A percentile compares a stretch with the other conserved stretches of the same genome.
phyloP scores from a whole-genome alignment of 352 stramenopile species.

The Phytophthora nicotianae region DNA sequence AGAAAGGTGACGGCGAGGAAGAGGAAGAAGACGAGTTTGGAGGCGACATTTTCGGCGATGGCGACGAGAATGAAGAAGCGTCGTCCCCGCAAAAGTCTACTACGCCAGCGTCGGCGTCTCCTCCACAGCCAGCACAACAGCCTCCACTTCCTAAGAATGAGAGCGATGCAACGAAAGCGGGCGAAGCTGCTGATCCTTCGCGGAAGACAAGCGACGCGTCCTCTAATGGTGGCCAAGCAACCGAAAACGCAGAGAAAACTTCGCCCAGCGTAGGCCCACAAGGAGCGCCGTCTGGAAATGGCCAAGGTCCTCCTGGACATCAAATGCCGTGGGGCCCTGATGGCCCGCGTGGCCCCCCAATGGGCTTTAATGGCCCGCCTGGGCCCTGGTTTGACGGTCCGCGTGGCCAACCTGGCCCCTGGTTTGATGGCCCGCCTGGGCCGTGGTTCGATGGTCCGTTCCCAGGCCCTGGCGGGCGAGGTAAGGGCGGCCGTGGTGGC shows the following conservation, averaged over 20 bases:
- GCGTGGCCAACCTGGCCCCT: conserved; percentile 59
- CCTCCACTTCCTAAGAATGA: conserved; percentile 51
- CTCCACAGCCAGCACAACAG: conserved; percentile 36
- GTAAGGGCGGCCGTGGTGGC: conserved; percentile 51
- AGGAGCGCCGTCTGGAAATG: conserved; percentile 39
- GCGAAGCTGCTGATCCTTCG: conserved; percentile 12
- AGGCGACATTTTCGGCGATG: conserved; percentile 82
- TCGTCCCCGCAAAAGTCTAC: conserved; percentile 26
- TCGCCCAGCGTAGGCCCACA: conserved; percentile 30
- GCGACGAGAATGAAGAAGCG: conserved; percentile 52
- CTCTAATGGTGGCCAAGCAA: conserved; percentile 19
- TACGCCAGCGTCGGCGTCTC: conserved; percentile 23
- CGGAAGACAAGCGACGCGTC: conserved; percentile 33
- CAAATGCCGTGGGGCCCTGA: conserved; percentile 39
- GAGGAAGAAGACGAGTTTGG: conserved; percentile 88
- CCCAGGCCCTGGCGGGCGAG: conserved; percentile 48
- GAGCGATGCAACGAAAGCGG: background rate
- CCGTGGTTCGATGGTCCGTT: conserved; percentile 87
- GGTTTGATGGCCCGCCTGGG: conserved; percentile 73
- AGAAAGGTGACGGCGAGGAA: conserved; percentile 68
- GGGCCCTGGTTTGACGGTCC: conserved; percentile 79
- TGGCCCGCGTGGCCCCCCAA: conserved; percentile 48
- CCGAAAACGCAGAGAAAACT: conserved; percentile 30
- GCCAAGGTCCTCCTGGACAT: conserved; percentile 25
- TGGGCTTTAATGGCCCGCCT: conserved; percentile 59